phyloP scores from a whole-genome alignment of 2,329 filamentous ascomycete species.

The Moelleriella libera region DNA sequence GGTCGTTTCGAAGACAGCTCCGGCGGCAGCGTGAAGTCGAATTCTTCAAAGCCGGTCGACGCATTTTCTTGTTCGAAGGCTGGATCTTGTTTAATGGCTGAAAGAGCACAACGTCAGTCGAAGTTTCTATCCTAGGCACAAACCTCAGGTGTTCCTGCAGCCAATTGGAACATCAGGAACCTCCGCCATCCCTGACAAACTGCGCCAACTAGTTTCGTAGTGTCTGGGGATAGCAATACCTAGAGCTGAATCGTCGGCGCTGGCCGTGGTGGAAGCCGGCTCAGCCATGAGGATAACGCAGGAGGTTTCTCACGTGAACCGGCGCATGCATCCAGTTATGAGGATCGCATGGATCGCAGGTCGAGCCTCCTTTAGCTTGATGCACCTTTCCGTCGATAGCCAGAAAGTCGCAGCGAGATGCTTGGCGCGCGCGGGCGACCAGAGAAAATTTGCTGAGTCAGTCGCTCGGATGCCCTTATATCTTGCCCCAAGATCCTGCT shows the following conservation, averaged over 20 bases:
- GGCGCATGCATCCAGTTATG: conserved; percentile 7
- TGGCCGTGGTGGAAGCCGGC: conserved; percentile 21
- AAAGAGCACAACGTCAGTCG: neutral
- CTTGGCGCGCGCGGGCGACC: conserved; percentile 12
- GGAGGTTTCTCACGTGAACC: conserved; percentile 9
- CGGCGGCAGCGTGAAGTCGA: conserved; percentile 20
- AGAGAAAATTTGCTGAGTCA: conserved; percentile 30
- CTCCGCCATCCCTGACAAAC: no score
- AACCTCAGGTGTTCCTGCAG: no score
- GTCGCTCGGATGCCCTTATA: conserved; percentile 23
- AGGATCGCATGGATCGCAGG: neutral
- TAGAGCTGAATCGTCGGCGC: conserved; percentile 18
- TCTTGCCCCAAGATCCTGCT: conserved; percentile 22
- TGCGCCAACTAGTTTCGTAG: no score
- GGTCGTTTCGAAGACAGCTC: conserved; percentile 23
- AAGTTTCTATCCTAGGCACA: neutral
- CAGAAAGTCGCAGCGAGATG: conserved; percentile 5
- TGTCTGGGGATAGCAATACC: conserved; percentile 11
- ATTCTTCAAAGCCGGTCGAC: conserved; percentile 14
- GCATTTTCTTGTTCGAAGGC: conserved; percentile 20
- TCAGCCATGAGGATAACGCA: conserved; percentile 21
- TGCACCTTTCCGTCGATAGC: neutral
- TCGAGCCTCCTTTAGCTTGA: conserved; percentile 1
- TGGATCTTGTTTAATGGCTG: neutral
- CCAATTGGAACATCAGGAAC: no score